Conservation (phyloP, 1,139 yeast genomes). For the Blastobotrys arbuscula region DNA sequence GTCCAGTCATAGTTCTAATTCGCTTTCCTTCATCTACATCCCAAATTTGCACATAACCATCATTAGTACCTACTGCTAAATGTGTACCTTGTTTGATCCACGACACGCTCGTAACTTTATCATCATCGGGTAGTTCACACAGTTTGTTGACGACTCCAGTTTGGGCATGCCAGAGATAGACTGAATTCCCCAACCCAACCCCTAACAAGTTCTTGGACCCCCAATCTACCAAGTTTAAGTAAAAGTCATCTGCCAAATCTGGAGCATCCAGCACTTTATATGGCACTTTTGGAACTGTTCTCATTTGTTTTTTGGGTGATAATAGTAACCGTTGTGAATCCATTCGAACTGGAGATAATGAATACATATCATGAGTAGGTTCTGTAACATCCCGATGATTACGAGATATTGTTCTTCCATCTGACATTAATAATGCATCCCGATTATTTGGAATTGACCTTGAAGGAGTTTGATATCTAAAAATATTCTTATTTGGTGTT, state of each 20-base stretch:
- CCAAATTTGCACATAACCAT: constrained; percentile 91
- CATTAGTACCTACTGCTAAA: constrained; percentile 82
- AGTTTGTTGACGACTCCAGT: constrained; percentile 79
- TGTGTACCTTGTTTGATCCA: constrained; percentile 89
- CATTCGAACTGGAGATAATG: constrained; percentile 81
- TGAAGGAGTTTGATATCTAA: constrained; percentile 31
- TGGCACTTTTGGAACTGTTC: constrained; percentile 81
- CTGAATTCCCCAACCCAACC: constrained; percentile 84
- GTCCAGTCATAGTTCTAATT: constrained; percentile 90
- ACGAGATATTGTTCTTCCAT: constrained; percentile 4
- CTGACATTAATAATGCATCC: constrained; percentile 2
- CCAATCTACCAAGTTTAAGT: constrained; percentile 91
- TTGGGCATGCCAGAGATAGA: constrained; percentile 86
- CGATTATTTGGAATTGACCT: constrained; percentile 7
- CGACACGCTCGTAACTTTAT: constrained; percentile 71
- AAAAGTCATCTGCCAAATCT: constrained; percentile 88
- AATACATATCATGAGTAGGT: constrained; percentile 42
- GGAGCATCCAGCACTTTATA: constrained; percentile 96
- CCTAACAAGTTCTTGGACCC: constrained; percentile 84
- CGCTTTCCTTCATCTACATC: constrained; percentile 84
- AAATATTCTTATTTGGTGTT: constrained; percentile 35
- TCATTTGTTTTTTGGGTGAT: constrained; percentile 74
- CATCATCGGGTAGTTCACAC: constrained; percentile 57
- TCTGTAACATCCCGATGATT: constrained; percentile 17
- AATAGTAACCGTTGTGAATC: constrained; percentile 76